Base-by-base conservation (phyloP, 1,284 basidiomycete genomes). In the Ceratobasidium sp. region DNA sequence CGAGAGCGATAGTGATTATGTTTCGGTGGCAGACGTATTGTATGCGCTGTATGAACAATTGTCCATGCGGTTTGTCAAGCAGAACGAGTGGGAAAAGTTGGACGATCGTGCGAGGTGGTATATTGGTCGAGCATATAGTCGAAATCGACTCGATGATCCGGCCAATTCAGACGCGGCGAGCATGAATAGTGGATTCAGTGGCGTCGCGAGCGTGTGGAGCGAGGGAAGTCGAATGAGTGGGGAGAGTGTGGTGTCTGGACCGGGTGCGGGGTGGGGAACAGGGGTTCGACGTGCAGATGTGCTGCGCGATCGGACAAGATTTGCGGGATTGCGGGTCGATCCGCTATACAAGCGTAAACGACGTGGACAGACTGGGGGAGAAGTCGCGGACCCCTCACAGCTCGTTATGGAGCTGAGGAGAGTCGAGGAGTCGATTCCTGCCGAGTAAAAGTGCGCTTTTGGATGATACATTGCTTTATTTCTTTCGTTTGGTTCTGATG, bases 191-290 rank as follows among this genome's bases (percentile, higher is more conserved):
- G 49, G 35, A 34, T 52, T 64, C n/a, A 64, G 47, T n/a, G 45
- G 45, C 32, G 52, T 45, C 47, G 49, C 25, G 29, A 64, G 60
- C 34, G 22, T 52, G n/a, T 64, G 60, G 60, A 64, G 60, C 29
- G 60, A 64, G 25, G 60, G 60, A 20, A 64, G 60, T 32, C 45
- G 60, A 15, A 64, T 64, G 60, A 64, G 60, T 25, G 60, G 60
- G 17, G 60, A 64, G 47, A 64, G 60, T 35, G 47, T 64, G 15
- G 38, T 35, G 29, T 47, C 34, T 25, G 60, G 60, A 34, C 60
- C 60, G 12, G 47, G 60, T 22, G 40, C 42, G 3, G 60, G 49
- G 32, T 64, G 60, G 60, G 60, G 60, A 8, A 31, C 38, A 12
- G 60, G 60, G 13, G 32, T 64, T 27, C 60, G 60, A 4, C 60